phyloP scores from a whole-genome alignment of 257 asterid species.

The Capsicum chinense region DNA sequence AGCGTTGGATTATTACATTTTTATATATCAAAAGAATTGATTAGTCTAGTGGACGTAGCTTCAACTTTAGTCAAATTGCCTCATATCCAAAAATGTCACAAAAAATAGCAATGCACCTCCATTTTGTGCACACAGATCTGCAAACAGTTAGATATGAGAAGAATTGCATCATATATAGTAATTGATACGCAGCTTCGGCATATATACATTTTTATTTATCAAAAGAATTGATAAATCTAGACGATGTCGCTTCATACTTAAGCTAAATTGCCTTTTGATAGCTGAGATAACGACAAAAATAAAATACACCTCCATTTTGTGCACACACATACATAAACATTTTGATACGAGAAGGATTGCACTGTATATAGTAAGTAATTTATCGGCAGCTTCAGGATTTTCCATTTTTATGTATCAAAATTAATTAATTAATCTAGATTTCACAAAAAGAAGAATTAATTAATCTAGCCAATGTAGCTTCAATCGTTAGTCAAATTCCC shows the following conservation, averaged over 20 bases:
- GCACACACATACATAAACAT: background rate
- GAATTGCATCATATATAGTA: background rate
- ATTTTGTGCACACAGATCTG: background rate
- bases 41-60: background rate
- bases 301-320: background rate
- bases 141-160: background rate
- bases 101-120: background rate
- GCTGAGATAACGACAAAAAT: background rate
- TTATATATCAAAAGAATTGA: background rate
- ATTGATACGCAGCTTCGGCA: background rate
- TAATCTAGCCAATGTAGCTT: too few species aligned
- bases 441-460: too few species aligned
- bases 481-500: too few species aligned
- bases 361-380: background rate
- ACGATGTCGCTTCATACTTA: background rate
- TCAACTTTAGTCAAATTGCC: background rate
- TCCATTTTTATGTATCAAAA: too few species aligned
- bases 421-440: too few species aligned
- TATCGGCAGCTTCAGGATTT: too few species aligned
- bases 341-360: background rate
- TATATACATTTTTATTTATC: background rate
- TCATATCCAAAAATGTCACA: background rate
- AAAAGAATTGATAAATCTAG: background rate
- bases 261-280: background rate
- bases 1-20: background rate